Base-by-base conservation (phyloP, 2,329 filamentous ascomycete species). In the Coniella vitis region DNA sequence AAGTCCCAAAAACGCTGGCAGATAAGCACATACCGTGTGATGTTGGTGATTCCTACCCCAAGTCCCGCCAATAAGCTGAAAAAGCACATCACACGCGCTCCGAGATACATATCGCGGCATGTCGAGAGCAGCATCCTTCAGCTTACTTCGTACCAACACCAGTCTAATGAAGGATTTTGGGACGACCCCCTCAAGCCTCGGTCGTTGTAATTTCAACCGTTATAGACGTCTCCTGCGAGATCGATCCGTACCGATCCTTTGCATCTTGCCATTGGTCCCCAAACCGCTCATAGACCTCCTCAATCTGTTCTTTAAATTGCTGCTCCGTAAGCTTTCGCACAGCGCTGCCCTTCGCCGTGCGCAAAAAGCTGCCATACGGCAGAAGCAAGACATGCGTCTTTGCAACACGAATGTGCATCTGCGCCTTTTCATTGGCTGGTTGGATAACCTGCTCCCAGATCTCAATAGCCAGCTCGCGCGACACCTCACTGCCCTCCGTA, bases 231-330 rank as follows among this genome's bases (percentile, higher is more conserved):
- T 45, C 46, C 35, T 47, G 44, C 10, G 51, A 53, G 22, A 53
- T 53, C 21, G 51, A 53, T 17, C 51, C 48, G n/a, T 53, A 53
- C 14, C 51, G 56, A 49, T 38, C 35, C 43, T 38, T 54, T 1
- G 50, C 44, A 16, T 53, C 55, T 37, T 56, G 54, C 54, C 55
- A 59, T 16, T 42, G 31, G 25, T 59, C 56, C 5, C 57, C 56
- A 37, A 45, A 54, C 20, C 21, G 49, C 39, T 47, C 22, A 40
- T 57, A 58, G 2, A 53, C 38, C 22, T 38, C 32, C 9, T 44
- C 47, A 17, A 53, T 51, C 40, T 40, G 13, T 9, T 38, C 21
- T 25, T 34, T 46, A 38, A 54, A 55, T 41, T 49, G 57, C 4
- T 34, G 34, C 40, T 55, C 53, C 7, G 54, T 57, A 19, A 52